Evolutionary conservation across 352 stramenopile species (phyloP).

Genomic region (Phytophthora sansomeana): DNA sequence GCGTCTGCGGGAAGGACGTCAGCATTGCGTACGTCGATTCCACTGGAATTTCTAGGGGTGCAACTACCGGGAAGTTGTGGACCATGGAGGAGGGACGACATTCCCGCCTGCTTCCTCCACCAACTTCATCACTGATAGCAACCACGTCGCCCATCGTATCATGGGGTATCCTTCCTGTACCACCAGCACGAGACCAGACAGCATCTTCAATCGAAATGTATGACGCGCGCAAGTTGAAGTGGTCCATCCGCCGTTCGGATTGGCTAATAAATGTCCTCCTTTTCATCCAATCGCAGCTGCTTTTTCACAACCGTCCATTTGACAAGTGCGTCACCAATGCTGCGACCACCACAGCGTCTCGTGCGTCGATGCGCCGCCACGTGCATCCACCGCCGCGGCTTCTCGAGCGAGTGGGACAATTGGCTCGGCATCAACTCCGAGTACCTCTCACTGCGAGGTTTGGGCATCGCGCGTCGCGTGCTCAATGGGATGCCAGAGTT

Average conservation of each 20-base stretch:
- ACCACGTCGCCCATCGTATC: too few species aligned
- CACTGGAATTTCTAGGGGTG: too few species aligned
- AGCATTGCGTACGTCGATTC: too few species aligned
- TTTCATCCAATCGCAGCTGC: neutral
- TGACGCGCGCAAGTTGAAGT: neutral
- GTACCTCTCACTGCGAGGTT: constrained; percentile 34
- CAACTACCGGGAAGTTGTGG: too few species aligned
- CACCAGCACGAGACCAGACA: too few species aligned
- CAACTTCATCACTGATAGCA: too few species aligned
- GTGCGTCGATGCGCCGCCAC: constrained; percentile 4
- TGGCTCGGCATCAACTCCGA: constrained; percentile 35
- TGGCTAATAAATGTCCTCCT: neutral
- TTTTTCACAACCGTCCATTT: constrained; percentile 1
- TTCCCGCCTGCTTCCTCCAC: too few species aligned
- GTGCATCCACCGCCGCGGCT: constrained; percentile 5
- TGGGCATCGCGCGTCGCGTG: constrained; percentile 30
- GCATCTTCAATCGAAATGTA: too few species aligned
- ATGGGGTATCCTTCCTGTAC: too few species aligned
- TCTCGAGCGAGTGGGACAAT: constrained; percentile 12
- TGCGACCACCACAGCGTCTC: constrained; percentile 1
- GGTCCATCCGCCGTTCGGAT: neutral
- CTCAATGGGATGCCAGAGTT: constrained; percentile 31
- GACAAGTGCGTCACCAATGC: constrained; percentile 14
- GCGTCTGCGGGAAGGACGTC: too few species aligned
- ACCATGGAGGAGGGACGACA: too few species aligned